Base-by-base conservation (phyloP, 805 yeast genomes). In the Saccharomyces jurei region DNA sequence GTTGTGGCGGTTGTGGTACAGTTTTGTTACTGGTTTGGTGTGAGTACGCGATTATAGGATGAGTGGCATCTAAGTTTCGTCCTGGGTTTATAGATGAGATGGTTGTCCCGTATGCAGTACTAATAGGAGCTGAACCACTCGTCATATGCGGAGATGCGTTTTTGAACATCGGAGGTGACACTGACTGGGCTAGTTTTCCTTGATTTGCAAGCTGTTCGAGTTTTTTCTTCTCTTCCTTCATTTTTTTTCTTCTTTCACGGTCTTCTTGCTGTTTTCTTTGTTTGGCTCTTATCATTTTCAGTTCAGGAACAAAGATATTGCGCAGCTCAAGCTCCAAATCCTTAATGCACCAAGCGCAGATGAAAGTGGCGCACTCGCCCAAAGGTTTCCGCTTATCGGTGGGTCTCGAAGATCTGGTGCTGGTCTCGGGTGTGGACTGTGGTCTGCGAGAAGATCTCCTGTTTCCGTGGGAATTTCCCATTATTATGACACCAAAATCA, bases 201-300 rank as follows among this genome's bases (percentile, higher is more conserved):
- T 46, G 28, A 5, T 46, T 46, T n/a, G 29, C 49, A n/a, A 28
- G 49, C 52, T 41, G 46, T 25, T 47, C 48, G 25, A 46, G 41
- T 41, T 50, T 46, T 41, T 56, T 56, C 48, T 58, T 63, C 49
- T 60, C 63, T 41, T 61, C 62, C 48, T 65, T 65, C 26, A 57
- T 53, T 50, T 52, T 56, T 46, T 64, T 64, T 49, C 69, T 60
- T 48, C 56, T 61, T 50, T 66, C 70, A 25, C 66, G 63, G 30
- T 68, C 70, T 47, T 66, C 65, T 28, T 58, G 63, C 32, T 57
- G 60, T 41, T 61, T 64, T 46, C 58, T 61, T 52, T 65, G 64
- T 36, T 62, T 63, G 8, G 52, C 53, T 44, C 70, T 60, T 3
- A 62, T 44, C 2, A 58, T 48, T 21, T 50, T 58, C 30, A 69